Evolutionary conservation across 306 rosid genomes (phyloP), one percentile per base, ranked within the genome.

Genomic region (Oemleria cerasiformis): DNA sequence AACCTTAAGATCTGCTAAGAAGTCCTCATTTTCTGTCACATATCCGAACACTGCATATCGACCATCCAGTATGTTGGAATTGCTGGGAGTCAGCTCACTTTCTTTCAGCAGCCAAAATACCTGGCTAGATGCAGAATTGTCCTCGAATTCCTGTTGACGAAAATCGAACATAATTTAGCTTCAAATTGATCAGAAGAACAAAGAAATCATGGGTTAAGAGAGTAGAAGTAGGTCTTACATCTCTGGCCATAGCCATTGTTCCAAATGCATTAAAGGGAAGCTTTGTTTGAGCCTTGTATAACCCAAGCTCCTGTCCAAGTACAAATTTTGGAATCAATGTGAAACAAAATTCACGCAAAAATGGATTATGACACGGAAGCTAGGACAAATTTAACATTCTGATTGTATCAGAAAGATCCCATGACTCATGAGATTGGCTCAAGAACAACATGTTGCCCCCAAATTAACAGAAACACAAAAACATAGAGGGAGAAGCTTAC

Each of bases 201-300:
- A 53, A 55, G 51, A 30, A 11, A 34, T 39, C 5, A 60, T 23
- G 61, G 43, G 17, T 20, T 7, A 7, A 30, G 38, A 42, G 71
- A 75, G 63, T n/a, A 58, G 48, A 42, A 20, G 39, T 61, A 54
- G 56, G 50, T 43, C 92, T 85, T 77, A 94, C 98, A 64, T 94
- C 98, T 91, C 98, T 87, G 47, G 98, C 97, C 98, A 94, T 89
- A 59, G 98, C 97, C 98, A 94, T 94, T 21, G 98, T 94, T 80
- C 98, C 98, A 66, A 94, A 94, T 45, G 98, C 98, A 77, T 94
- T 94, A 79, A 94, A 94, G 1, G 98, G 98, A 77, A 94, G 96
- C 84, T 83, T 91, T 73, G 97, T 91, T 82, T 94, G 98, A 54
- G 97, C 92, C 92, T 91, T 94, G 95, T 94, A 94, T n/a, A 94